Percentiles rank a stretch among this genome's conserved stretches.
Conservation (phyloP, 176 grass and related monocot genomes). For the Metroxylon sagu region DNA sequence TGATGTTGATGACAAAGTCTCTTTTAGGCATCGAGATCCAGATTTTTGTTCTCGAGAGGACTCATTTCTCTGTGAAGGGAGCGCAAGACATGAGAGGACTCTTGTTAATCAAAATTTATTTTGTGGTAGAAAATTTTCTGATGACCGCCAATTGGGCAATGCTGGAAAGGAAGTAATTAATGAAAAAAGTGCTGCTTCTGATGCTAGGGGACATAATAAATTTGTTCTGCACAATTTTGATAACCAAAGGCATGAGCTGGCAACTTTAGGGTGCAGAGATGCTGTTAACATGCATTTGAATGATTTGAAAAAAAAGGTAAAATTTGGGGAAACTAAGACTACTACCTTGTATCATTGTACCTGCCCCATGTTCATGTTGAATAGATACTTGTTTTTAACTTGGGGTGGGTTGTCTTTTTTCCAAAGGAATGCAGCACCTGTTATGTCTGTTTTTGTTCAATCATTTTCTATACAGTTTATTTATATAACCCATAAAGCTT, state of each 20-base stretch:
- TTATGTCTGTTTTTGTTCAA: background rate
- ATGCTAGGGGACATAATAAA: constrained; percentile 34
- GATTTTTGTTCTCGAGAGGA: constrained; percentile 20
- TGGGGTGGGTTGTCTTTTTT: constrained; percentile 15
- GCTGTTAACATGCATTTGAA: constrained; percentile 43
- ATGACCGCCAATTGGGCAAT: constrained; percentile 9
- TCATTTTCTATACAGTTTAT: too few relatives aligned
- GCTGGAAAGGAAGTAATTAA: constrained; percentile 23
- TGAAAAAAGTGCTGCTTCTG: constrained; percentile 22
- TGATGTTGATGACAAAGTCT: constrained; percentile 24
- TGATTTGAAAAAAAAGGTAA: constrained; percentile 78
- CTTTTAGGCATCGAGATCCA: constrained; percentile 20
- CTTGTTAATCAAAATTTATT: constrained; percentile 14
- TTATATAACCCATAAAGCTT: too few relatives aligned
- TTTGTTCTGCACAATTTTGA: constrained; percentile 32
- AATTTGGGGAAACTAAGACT: constrained; percentile 44
- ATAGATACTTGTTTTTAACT: constrained; percentile 22
- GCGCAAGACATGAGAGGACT: constrained; percentile 15
- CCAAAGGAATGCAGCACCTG: constrained; percentile 7
- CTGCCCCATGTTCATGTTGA: constrained; percentile 13
- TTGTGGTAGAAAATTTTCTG: constrained; percentile 30
- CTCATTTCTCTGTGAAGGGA: constrained; percentile 16
- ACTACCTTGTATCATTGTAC: constrained; percentile 31
- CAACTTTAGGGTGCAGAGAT: constrained; percentile 26
- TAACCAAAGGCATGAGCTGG: constrained; percentile 30